Evolutionary conservation across 805 yeast species (phyloP), one percentile per base, ranked within the genome.

Genomic region (Grigorovia transvaalensis): DNA sequence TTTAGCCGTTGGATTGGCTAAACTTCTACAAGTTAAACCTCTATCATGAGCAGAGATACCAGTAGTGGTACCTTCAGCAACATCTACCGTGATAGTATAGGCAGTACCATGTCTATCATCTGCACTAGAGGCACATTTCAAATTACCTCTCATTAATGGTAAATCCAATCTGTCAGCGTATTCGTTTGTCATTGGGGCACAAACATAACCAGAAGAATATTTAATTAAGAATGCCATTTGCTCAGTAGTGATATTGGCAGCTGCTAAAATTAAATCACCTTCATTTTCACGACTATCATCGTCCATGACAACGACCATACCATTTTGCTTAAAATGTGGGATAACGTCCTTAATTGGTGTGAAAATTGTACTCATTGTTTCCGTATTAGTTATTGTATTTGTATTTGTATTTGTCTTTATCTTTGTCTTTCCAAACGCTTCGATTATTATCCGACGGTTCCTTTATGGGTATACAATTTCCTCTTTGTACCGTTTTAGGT

Each of bases 41-140:
- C 99, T 77, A 68, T 93, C 99, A 60, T 82, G 84, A 9, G 99
- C 97, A 27, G 95, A 85, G 49, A 93, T 93, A 12, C 99, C 99
- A 0, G 99, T 93, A 12, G 98, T 88, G 41, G 98, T 90, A 40
- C 96, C 96, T 52, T 84, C 84, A 40, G 78, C 81, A 56, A 72
- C 81, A 65, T 93, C 99, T 50, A 87, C 87, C 1, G 97, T 88
- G 48, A 93, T 81, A 1, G 99, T 93, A 70, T 93, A 93, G 1
- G 98, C 98, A 1, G 99, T 93, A 11, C 96, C 95, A 60, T 93
- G 97, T 65, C 95, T 81, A 65, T 93, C 99, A 52, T 75, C 71
- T 54, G 75, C 74, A 18, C 62, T 54, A 4, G 68, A 60, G 27
- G 59, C 53, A 44, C 58, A 65, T 50, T 63, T 58, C 56, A 68